Base-by-base conservation (phyloP, 305 asterid species). In the Solanum aculeatissimum region DNA sequence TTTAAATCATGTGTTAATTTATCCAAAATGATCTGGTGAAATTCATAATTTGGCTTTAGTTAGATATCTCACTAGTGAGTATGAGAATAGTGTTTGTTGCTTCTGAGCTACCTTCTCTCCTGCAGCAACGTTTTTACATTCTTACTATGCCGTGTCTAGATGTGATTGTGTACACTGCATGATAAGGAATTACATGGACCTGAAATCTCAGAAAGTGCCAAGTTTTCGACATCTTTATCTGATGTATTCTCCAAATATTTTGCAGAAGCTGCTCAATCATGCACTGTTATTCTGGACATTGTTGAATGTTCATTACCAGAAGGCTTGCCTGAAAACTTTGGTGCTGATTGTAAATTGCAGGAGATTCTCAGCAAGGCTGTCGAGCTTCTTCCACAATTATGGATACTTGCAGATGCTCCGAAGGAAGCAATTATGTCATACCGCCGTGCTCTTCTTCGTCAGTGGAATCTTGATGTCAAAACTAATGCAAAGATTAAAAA, bases 221-320 rank as follows among this genome's bases (percentile, higher is more conserved):
- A 32, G 82, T 29, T 51, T 75, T 51, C 35, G 1, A 40, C 55
- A 29, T 32, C 51, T 57, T 77, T 27, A 82, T 85, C 91, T 93
- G 88, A 92, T 88, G 62, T 75, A 66, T 77, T 85, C 86, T 86
- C 85, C 85, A 51, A 27, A 84, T 88, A 86, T 84, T 89, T 88
- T 89, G 94, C 98, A 97, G 99, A 97, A 89, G 97, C 99, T 90
- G 99, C 99, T 90, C 98, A 89, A 90, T 95, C 98, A 85, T 95
- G 99, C 93, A 87, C 94, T 85, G 88, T 93, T 90, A 92, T 97
- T 91, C 92, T 97, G 95, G 99, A 94, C 90, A 90, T 94, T 80
- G 91, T 95, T 84, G 99, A 97, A 88, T 92, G 98, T 82, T 91
- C 98, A 89, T 91, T 93, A 87, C 99, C 99, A 85, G 93, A 87